phyloP scores from a whole-genome alignment of 2,329 filamentous ascomycete genomes.

The Colletotrichum sojae region DNA sequence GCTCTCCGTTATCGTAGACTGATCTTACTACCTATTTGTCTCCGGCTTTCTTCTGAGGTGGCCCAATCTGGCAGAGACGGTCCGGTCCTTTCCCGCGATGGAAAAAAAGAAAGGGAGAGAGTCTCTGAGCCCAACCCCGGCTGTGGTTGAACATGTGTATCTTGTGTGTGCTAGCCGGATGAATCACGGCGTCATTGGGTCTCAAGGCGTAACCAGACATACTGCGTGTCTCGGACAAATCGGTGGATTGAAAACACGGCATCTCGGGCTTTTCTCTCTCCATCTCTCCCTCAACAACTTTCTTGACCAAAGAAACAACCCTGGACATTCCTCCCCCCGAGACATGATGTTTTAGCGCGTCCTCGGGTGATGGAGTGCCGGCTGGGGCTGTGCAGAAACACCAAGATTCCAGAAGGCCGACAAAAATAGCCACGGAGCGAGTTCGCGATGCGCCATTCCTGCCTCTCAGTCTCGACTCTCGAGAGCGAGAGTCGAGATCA shows the following conservation, averaged over 20 bases:
- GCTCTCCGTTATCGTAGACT: too few relatives aligned
- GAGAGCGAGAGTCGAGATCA: not conserved
- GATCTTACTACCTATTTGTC: too few relatives aligned
- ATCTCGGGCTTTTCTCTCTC: too few relatives aligned
- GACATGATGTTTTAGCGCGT: constrained; percentile 1
- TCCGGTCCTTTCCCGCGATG: too few relatives aligned
- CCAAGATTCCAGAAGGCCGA: constrained; percentile 9
- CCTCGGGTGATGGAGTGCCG: not conserved
- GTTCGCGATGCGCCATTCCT: constrained; percentile 1
- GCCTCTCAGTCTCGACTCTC: too few relatives aligned
- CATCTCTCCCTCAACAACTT: not conserved
- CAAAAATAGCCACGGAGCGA: too few relatives aligned
- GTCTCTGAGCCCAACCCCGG: too few relatives aligned
- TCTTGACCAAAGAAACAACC: not conserved
- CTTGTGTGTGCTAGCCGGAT: not conserved
- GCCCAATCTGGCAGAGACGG: too few relatives aligned
- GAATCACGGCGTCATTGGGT: constrained; percentile 30
- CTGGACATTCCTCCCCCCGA: not conserved
- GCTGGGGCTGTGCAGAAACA: constrained; percentile 20
- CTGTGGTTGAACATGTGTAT: too few relatives aligned
- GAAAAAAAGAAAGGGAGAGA: too few relatives aligned
- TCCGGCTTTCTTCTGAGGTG: too few relatives aligned
- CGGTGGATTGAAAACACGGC: not conserved
- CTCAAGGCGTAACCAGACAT: constrained; percentile 31
- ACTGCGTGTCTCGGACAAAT: constrained; percentile 21